phyloP scores from a whole-genome alignment of 371 early-diverging fungal genomes.

The Mucor saturninus region DNA sequence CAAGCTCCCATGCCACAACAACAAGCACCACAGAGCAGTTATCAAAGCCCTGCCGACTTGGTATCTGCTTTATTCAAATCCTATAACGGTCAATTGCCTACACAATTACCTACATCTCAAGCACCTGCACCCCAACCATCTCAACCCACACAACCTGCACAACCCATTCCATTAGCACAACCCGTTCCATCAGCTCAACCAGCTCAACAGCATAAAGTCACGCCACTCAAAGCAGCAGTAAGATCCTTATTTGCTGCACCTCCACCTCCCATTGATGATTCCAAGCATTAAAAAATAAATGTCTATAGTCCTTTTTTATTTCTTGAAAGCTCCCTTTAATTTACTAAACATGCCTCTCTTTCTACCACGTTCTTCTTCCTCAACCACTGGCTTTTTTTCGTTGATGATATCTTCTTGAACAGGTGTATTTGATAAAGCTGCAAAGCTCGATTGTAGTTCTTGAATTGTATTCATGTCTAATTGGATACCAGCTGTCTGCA shows the following conservation, averaged over 20 bases:
- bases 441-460: constrained; percentile 39
- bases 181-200: background rate
- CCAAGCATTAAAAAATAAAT: background rate
- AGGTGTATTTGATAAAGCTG: constrained; percentile 1
- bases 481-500: constrained; percentile 49
- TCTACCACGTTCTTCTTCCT: constrained; percentile 21
- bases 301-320: constrained; percentile 21
- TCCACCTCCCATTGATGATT: background rate
- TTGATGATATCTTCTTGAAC: background rate
- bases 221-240: background rate
- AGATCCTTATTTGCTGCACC: constrained; percentile 3
- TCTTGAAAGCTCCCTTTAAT: constrained; percentile 47
- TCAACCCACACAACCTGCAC: background rate
- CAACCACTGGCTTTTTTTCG: constrained; percentile 4
- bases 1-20: background rate
- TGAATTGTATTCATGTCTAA: constrained; percentile 44
- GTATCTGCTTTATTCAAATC: constrained; percentile 16
- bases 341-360: constrained; percentile 33
- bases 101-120: constrained; percentile 6
- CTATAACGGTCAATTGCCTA: constrained; percentile 12
- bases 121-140: background rate
- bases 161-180: background rate
- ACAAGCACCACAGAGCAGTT: background rate
- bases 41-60: constrained; percentile 10
- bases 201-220: background rate